Evolutionary conservation across 768 basidiomycete genomes (phyloP).

Genomic region (Lactarius akahatsu): DNA sequence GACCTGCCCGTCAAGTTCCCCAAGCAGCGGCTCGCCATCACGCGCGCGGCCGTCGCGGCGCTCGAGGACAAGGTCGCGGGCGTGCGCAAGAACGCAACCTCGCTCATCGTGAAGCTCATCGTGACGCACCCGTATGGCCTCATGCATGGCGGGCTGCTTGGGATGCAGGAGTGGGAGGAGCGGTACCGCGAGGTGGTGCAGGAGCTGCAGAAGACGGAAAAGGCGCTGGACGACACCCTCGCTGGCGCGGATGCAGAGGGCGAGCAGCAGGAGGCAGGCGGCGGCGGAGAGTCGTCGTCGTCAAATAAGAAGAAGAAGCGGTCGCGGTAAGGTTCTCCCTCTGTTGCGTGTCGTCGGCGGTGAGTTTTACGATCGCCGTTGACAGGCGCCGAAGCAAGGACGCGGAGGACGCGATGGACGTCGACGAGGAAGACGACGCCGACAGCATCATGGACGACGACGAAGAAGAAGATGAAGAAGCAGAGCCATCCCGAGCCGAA

Average conservation of each 20-base stretch:
- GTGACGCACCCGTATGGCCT: slow-evolving; percentile 86
- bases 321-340: slow-evolving; percentile 32
- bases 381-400: slow-evolving; percentile 6
- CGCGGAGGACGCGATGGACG: slow-evolving; percentile 54
- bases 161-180: slow-evolving; percentile 67
- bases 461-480: slow-evolving; percentile 44
- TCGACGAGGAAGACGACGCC: slow-evolving; percentile 48
- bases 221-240: slow-evolving; percentile 61
- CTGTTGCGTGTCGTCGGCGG: background rate
- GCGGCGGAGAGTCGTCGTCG: slow-evolving; percentile 30
- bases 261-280: slow-evolving; percentile 31
- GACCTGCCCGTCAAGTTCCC: slow-evolving; percentile 80
- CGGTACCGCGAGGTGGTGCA: slow-evolving; percentile 61
- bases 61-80: slow-evolving; percentile 88
- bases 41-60: slow-evolving; percentile 71
- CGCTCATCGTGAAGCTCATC: slow-evolving; percentile 71
- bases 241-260: slow-evolving; percentile 38
- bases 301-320: slow-evolving; percentile 32
- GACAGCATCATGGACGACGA: slow-evolving; percentile 37
- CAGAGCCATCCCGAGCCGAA: slow-evolving; percentile 34
- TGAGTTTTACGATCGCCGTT: background rate
- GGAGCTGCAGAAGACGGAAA: slow-evolving; percentile 72
- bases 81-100: slow-evolving; percentile 83
- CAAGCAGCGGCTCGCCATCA: slow-evolving; percentile 75
- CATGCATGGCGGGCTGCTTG: slow-evolving; percentile 80